Evolutionary conservation across 2,329 filamentous ascomycete genomes (phyloP).

Genomic region (Ceratocystis variospora): DNA sequence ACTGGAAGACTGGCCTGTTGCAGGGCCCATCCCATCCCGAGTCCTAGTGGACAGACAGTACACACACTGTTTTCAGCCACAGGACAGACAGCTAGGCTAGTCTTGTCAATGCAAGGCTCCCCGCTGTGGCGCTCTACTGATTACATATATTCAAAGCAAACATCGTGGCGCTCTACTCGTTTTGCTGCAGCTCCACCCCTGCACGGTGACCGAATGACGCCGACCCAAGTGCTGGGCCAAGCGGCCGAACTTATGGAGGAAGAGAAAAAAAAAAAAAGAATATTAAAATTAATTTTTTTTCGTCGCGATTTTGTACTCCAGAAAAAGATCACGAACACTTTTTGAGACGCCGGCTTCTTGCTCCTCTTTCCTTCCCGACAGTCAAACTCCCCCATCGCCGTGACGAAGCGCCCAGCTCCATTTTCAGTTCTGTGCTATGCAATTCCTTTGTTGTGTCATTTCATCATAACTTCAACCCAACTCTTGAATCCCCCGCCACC

Average conservation of each 20-base stretch:
- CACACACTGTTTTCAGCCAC: not conserved
- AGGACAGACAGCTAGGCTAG: not conserved
- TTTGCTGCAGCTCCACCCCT: conserved; percentile 7
- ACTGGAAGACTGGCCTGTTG: not conserved
- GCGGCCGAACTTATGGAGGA: conserved; percentile 15
- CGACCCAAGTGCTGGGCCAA: conserved; percentile 13
- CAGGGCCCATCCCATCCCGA: too few relatives aligned
- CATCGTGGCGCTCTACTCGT: not conserved
- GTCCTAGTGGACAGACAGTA: not conserved
- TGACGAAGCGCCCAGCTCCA: not conserved
- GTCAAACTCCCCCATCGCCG: not conserved
- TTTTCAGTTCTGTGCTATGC: too few relatives aligned
- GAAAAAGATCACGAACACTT: not conserved
- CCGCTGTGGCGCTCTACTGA: conserved; percentile 9
- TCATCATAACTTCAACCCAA: not conserved
- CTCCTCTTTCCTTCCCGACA: conserved; percentile 3
- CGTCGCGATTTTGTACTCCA: not conserved
- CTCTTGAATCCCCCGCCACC: not conserved
- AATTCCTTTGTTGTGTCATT: too few relatives aligned
- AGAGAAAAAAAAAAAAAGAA: not conserved
- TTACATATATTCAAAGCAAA: not conserved
- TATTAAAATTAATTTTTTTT: conserved; percentile 5
- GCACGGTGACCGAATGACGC: conserved; percentile 7
- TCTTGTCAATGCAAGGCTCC: not conserved
- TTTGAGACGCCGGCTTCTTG: not conserved